Conservation (phyloP, 2,329 filamentous ascomycete species). For the Nothopassalora personata region DNA sequence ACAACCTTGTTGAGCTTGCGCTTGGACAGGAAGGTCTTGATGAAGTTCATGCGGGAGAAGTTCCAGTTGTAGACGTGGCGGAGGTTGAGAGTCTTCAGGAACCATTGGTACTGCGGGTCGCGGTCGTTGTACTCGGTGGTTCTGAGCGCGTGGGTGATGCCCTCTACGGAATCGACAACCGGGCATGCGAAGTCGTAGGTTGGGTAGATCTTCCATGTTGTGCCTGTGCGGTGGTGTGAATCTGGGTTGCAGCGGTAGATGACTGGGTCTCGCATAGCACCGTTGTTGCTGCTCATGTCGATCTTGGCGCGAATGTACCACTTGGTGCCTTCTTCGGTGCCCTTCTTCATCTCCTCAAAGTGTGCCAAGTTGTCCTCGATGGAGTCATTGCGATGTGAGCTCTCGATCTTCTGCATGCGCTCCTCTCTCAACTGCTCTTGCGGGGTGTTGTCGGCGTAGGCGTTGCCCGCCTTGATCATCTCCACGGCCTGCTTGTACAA, state of each 20-base stretch:
- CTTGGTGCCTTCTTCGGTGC: constrained; percentile 67
- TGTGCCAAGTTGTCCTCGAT: constrained; percentile 79
- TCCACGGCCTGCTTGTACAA: constrained; percentile 79
- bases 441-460: constrained; percentile 91
- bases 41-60: constrained; percentile 78
- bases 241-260: constrained; percentile 87
- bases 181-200: constrained; percentile 85
- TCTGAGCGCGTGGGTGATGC: constrained; percentile 75
- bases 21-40: constrained; percentile 77
- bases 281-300: constrained; percentile 85
- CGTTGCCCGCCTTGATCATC: constrained; percentile 79
- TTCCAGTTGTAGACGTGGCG: constrained; percentile 80
- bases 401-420: constrained; percentile 77
- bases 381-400: constrained; percentile 69
- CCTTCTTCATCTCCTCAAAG: constrained; percentile 91
- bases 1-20: constrained; percentile 81
- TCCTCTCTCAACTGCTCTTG: constrained; percentile 82
- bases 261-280: constrained; percentile 91
- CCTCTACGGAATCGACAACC: constrained; percentile 73
- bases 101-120: constrained; percentile 83
- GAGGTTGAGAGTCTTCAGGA: constrained; percentile 66
- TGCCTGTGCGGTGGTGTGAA: constrained; percentile 71
- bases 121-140: constrained; percentile 85
- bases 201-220: constrained; percentile 77
- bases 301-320: constrained; percentile 97